Base-by-base conservation (phyloP, 2,329 filamentous ascomycete species). In the Penicillium sumatraense region DNA sequence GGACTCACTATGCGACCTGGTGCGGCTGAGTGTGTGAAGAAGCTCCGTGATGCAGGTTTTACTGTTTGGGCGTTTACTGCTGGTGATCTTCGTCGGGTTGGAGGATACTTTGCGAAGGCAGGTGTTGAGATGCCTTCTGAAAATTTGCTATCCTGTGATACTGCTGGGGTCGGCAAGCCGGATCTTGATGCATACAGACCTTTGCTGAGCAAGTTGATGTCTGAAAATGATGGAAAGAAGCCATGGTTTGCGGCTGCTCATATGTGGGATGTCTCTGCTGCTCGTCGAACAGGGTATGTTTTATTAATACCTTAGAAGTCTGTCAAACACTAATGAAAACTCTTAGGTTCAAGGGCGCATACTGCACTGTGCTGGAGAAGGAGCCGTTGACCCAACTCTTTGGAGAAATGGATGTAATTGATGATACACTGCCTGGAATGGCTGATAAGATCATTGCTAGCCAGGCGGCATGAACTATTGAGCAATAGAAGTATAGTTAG, bases 21-120 rank as follows among this genome's bases (percentile, higher is more conserved):
- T 0, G 69, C 69, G 0, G 67, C 66, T 9, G 72, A 78, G 49
- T 74, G 72, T 49, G 68, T 79, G 3, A 60, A 72, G 36, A 68
- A 63, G 31, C 61, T 80, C 35, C 65, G 63, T 14, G 55, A 67
- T 46, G 68, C 65, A 1, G 68, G 66, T 2, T 70, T 68, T 18
- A 69, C 61, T 1, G 62, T 70, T 6, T 69, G 67, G 68, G 66
- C 62, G 0, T 61, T 70, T 8, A 70, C 68, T 2, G 66, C 68
- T 0, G 67, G 64, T 14, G 67, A 69, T 62, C 35, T 61, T 11
- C 55, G 45, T 18, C 57, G 66, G 11, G 68, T 70, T 8, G 49
- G 59, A 8, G 64, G 62, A 8, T 70, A 70, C 47, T 65, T 70
- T 33, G 54, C 60, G 18, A 52, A 61, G 7, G 67, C 58, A 6